phyloP scores from a whole-genome alignment of 495 filamentous ascomycete species.

The Achaetomiella virescens region DNA sequence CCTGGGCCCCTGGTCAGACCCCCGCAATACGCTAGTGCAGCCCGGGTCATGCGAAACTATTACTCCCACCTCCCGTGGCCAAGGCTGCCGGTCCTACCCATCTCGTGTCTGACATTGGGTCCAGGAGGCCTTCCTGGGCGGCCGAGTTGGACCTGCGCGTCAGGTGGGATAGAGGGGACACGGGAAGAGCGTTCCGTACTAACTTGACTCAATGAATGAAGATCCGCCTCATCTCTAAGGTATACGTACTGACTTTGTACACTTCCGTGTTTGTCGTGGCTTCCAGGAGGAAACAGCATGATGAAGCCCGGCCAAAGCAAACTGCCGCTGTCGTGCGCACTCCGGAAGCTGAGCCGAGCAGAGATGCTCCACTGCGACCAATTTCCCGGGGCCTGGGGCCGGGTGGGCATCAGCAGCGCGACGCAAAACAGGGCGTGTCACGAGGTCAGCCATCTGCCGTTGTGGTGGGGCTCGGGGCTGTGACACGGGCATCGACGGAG shows the following conservation, averaged over 20 bases:
- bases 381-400: conserved; percentile 18
- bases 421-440: conserved; percentile 24
- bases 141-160: too few species aligned
- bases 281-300: background rate
- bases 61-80: conserved; percentile 15
- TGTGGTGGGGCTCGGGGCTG: background rate
- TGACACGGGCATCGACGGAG: background rate
- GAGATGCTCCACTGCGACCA: conserved; percentile 18
- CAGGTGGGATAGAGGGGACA: too few species aligned
- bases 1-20: background rate
- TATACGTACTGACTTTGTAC: too few species aligned
- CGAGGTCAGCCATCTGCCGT: conserved; percentile 17
- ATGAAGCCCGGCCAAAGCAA: too few species aligned
- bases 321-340: background rate
- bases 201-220: too few species aligned
- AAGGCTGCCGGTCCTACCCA: background rate
- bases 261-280: background rate
- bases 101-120: background rate
- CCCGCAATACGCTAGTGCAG: background rate
- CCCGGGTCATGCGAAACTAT: conserved; percentile 19
- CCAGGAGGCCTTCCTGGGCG: too few species aligned
- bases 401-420: conserved; percentile 10
- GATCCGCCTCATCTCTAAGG: too few species aligned
- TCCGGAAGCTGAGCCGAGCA: conserved; percentile 19
- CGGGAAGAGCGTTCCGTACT: too few species aligned